Base-by-base conservation (phyloP, 768 basidiomycete genomes). In the Antrodiella citrinella region DNA sequence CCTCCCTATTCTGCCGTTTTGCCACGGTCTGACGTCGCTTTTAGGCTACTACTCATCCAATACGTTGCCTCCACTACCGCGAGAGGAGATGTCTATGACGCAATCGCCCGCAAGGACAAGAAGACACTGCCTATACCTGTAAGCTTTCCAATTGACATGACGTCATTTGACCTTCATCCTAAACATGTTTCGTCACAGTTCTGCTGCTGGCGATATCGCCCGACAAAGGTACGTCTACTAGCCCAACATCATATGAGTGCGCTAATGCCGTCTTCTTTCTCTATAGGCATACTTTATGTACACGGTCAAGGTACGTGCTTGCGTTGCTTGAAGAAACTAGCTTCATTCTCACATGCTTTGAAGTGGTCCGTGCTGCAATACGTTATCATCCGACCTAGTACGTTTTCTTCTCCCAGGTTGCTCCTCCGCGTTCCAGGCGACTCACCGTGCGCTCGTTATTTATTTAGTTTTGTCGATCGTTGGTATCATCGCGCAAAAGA, bases 321-420 rank as follows among this genome's bases (percentile, higher is more conserved):
- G 22, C 9, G 18, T 21, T n/a, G 18, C 25, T 1, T 10, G 12
- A 26, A 12, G 18, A 12, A 13, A 10, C 18, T 39, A 10, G 39
- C 50, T 45, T 43, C 41, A 7, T 35, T 35, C 41, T 10, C n/a
- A 5, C n/a, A 43, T 19, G 41, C 41, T 43, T 18, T 59, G 26
- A 35, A 91, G 80, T 94, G 91, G 89, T 72, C 78, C 38, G 91
- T 95, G 4, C 68, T 96, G 52, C 93, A 96, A 76, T 95, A 92
- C 62, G 81, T 88, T 20, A 77, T 91, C 51, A 68, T 92, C 40
- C 74, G 86, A 48, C 81, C 81, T 51, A 61, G 76, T 75, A 44
- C 55, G 60, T 35, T 7, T 26, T n/a, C 15, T 12, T 19, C 4
- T 20, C 38, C 13, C n/a, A n/a, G n/a, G n/a, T n/a, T n/a, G n/a